Percentiles rank a stretch among this genome's conserved stretches.
phyloP scores from a whole-genome alignment of 139 green algal species.

The Haematococcus sp. region DNA sequence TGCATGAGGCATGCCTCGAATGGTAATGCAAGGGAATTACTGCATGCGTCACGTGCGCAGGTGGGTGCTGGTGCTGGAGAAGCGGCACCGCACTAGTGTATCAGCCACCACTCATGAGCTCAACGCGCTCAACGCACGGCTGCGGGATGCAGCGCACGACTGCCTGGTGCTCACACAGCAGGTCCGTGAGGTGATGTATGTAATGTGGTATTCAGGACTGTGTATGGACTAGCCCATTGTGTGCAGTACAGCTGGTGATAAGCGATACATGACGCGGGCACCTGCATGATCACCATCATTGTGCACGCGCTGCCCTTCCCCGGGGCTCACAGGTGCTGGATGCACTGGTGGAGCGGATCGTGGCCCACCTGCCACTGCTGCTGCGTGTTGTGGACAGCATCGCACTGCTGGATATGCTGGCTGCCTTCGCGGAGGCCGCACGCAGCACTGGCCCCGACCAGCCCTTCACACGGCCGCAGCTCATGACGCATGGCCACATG shows the following conservation, averaged over 20 bases:
- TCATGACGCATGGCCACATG: slow-evolving; percentile 22
- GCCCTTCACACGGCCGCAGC: slow-evolving; percentile 33
- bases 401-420: slow-evolving; percentile 81
- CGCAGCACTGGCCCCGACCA: slow-evolving; percentile 9
- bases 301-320: neutral
- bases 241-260: no score
- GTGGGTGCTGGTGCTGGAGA: slow-evolving; percentile 62
- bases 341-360: slow-evolving; percentile 34
- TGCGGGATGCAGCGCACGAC: slow-evolving; percentile 72
- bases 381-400: slow-evolving; percentile 72
- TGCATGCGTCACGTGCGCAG: neutral
- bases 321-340: slow-evolving; percentile 61
- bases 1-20: no score
- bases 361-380: slow-evolving; percentile 59
- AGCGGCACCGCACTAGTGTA: slow-evolving; percentile 29
- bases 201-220: no score
- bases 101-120: slow-evolving; percentile 77
- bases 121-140: slow-evolving; percentile 81
- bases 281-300: no score
- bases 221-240: no score
- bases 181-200: slow-evolving; percentile 32
- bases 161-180: slow-evolving; percentile 79
- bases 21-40: no score
- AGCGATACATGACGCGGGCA: no score
- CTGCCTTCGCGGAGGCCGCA: slow-evolving; percentile 45